Evolutionary conservation across 257 asterid species (phyloP).

Genomic region (Nemophila menziesii): DNA sequence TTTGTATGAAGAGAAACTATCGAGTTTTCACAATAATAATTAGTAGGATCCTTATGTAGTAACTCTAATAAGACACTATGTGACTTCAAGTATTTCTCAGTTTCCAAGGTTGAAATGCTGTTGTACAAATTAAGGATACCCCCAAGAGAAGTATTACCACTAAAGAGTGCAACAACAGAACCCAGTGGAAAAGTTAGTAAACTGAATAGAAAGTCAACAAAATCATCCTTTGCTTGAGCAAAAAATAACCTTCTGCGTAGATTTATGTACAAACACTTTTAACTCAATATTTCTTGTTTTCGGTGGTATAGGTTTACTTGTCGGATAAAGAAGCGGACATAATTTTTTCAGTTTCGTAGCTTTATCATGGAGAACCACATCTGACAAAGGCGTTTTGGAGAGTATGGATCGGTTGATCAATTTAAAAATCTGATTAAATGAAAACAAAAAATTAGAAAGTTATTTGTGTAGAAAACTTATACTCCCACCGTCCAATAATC

Average conservation of each 20-base stretch:
- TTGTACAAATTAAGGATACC: background rate
- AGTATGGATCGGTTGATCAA: background rate
- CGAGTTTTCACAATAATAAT: too few species aligned
- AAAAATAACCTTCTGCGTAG: background rate
- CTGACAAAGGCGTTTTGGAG: background rate
- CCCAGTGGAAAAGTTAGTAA: slow-evolving; percentile 13
- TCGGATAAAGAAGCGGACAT: background rate
- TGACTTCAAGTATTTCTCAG: too few species aligned
- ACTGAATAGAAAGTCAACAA: background rate
- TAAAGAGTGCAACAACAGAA: background rate
- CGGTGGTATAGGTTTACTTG: too few species aligned
- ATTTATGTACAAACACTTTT: background rate
- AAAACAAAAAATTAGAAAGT: too few species aligned
- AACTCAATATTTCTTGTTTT: too few species aligned
- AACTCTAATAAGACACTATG: too few species aligned
- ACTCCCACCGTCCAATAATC: too few species aligned
- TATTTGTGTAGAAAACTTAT: too few species aligned
- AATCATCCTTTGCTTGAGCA: background rate
- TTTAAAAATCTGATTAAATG: background rate
- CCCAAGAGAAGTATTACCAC: background rate
- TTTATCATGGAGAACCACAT: background rate
- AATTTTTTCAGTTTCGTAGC: background rate
- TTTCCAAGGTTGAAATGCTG: too few species aligned
- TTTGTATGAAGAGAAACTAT: too few species aligned
- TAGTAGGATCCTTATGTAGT: too few species aligned